These are phyloP conservation scores for Plasmopara halstedii DNA, from an alignment of 352 stramenopile genomes.

Conservation along the genomic window DNA sequence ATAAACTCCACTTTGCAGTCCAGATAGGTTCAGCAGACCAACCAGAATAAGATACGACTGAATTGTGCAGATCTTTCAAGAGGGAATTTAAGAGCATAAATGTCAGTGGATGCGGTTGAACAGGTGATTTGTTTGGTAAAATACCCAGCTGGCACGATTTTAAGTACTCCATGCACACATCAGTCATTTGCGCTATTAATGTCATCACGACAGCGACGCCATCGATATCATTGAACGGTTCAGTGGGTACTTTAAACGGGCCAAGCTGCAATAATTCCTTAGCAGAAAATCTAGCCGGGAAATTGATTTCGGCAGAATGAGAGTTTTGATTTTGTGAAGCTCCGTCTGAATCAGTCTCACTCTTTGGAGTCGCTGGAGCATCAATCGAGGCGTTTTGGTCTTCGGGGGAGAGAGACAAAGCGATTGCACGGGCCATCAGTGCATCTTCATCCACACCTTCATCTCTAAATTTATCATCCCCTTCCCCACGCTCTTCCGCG, in stretches of 20 bases:
- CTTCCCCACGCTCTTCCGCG: slow-evolving; percentile 36
- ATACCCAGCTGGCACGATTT: slow-evolving; percentile 58
- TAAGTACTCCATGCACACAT: slow-evolving; percentile 68
- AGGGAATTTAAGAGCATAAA: slow-evolving; percentile 87
- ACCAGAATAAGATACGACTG: slow-evolving; percentile 6
- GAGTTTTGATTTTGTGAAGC: slow-evolving; percentile 4
- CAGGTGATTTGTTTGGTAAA: slow-evolving; percentile 47
- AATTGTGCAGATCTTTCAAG: slow-evolving; percentile 41
- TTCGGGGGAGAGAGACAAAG: slow-evolving; percentile 79
- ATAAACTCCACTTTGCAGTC: slow-evolving; percentile 54
- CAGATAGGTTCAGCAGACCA: slow-evolving; percentile 13
- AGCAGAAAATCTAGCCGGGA: slow-evolving; percentile 51
- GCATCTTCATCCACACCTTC: slow-evolving; percentile 83
- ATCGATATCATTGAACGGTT: slow-evolving; percentile 34
- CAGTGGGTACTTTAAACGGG: slow-evolving; percentile 46
- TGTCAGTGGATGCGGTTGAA: slow-evolving; percentile 77
- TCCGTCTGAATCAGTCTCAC: slow-evolving; percentile 8
- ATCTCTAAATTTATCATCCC: slow-evolving; percentile 35
- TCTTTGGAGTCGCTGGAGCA: slow-evolving; percentile 10
- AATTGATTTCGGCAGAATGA: slow-evolving; percentile 23
- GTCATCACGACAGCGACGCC: slow-evolving; percentile 41
- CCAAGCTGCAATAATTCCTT: slow-evolving; percentile 61
- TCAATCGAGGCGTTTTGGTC: slow-evolving; percentile 33
- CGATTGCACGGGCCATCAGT: slow-evolving; percentile 83
- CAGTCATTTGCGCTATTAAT: slow-evolving; percentile 54